A percentile compares a stretch with the other conserved stretches of the same genome.
Evolutionary conservation across 2,329 filamentous ascomycete genomes (phyloP).

Genomic region (Acephala macrosclerotiorum): DNA sequence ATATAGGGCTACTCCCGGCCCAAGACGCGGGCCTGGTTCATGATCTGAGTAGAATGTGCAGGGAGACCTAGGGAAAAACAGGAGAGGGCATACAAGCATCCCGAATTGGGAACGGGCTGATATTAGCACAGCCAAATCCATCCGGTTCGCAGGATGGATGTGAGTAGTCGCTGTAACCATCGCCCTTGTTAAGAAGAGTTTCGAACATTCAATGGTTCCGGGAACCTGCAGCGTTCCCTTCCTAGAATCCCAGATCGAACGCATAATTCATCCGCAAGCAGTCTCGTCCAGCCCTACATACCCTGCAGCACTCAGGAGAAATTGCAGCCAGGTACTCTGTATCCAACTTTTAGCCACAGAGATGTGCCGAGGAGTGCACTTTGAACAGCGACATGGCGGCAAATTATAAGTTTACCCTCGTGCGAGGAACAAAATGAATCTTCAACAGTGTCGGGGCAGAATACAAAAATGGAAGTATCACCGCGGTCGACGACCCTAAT

Average conservation of each 20-base stretch:
- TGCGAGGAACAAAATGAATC: constrained; percentile 6
- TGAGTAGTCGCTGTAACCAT: neutral
- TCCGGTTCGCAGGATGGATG: neutral
- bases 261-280: constrained; percentile 4
- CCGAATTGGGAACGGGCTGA: constrained; percentile 20
- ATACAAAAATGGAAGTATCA: neutral
- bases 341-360: constrained; percentile 8
- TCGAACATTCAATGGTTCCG: neutral
- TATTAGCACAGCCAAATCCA: constrained; percentile 24
- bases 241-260: neutral
- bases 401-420: constrained; percentile 6
- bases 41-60: constrained; percentile 5
- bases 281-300: neutral
- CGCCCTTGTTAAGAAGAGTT: constrained; percentile 7
- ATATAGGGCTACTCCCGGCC: constrained; percentile 26
- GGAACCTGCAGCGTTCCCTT: constrained; percentile 2
- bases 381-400: constrained; percentile 5
- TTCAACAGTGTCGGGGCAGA: neutral
- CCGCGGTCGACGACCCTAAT: neutral
- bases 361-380: constrained; percentile 3
- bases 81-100: neutral
- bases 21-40: constrained; percentile 8
- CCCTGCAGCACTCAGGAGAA: constrained; percentile 9
- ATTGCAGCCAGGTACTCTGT: neutral
- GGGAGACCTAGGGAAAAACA: constrained; percentile 10